These are phyloP conservation scores for Ophiocytium majus DNA, from an alignment of 352 stramenopile species.

Conservation along the genomic window DNA sequence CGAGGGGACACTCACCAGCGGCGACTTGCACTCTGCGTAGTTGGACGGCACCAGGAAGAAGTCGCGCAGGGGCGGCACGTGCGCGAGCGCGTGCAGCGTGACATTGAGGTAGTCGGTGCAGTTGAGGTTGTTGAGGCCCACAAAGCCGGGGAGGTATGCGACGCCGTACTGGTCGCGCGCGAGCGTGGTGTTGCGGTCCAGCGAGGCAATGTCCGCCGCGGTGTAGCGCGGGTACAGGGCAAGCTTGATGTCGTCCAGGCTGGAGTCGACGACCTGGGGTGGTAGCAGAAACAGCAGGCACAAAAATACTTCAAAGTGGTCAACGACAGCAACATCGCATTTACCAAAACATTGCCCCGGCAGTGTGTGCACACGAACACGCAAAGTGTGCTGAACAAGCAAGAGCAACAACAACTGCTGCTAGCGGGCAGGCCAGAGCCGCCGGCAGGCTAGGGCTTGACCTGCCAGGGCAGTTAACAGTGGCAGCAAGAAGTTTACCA, in stretches of 20 bases:
- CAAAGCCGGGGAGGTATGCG: constrained; percentile 93
- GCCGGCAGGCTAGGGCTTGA: no score
- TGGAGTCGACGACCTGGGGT: constrained; percentile 72
- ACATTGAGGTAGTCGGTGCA: constrained; percentile 97
- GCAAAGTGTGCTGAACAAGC: no score
- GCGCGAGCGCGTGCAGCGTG: constrained; percentile 85
- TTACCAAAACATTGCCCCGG: no score
- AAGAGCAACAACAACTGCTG: no score
- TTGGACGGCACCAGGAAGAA: constrained; percentile 84
- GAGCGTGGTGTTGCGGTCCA: constrained; percentile 79
- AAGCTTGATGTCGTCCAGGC: constrained; percentile 87
- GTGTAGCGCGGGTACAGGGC: constrained; percentile 87
- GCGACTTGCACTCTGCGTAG: constrained; percentile 58
- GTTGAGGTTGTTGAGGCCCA: constrained; percentile 96
- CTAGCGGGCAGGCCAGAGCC: no score
- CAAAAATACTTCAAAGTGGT: no score
- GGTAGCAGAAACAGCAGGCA: no score
- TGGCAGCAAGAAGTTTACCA: no score
- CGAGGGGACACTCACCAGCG: constrained; percentile 46
- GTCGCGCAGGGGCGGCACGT: constrained; percentile 89
- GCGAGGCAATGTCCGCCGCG: constrained; percentile 66
- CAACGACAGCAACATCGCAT: no score
- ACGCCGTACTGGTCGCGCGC: constrained; percentile 90
- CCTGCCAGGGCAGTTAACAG: no score
- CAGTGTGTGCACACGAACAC: no score